phyloP scores from a whole-genome alignment of 2,329 filamentous ascomycete species.

The Emmonsiellopsis sp. region DNA sequence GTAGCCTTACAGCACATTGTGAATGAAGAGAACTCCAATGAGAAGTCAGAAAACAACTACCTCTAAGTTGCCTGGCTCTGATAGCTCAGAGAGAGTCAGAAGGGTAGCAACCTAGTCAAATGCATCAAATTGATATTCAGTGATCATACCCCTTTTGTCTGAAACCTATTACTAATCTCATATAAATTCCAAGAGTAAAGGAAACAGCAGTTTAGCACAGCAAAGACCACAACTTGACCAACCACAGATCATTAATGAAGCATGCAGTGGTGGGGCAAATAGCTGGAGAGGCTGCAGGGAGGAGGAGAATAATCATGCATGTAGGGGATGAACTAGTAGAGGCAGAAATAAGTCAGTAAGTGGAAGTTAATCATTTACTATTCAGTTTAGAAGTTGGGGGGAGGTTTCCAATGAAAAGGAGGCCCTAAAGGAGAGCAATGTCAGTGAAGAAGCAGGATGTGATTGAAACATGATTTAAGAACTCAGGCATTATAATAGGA shows the following conservation, averaged over 20 bases:
- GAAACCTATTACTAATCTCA: not conserved
- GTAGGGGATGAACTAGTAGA: too few species aligned
- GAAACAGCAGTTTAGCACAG: not conserved
- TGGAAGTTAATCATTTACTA: too few species aligned
- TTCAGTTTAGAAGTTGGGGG: too few species aligned
- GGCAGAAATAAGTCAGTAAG: rapidly evolving
- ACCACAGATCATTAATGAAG: not conserved
- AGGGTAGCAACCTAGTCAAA: not conserved
- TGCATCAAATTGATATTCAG: not conserved
- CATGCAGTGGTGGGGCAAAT: not conserved
- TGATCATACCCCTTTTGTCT: too few species aligned
- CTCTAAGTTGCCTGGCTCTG: not conserved
- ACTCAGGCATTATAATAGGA: not conserved
- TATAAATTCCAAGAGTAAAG: not conserved
- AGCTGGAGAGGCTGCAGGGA: too few species aligned
- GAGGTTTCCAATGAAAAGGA: too few species aligned
- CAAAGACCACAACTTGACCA: not conserved
- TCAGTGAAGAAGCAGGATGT: not conserved
- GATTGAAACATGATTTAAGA: not conserved
- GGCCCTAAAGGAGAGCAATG: too few species aligned
- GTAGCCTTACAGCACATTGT: not conserved
- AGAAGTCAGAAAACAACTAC: not conserved
- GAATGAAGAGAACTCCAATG: not conserved
- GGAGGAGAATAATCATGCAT: too few species aligned
- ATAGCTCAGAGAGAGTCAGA: not conserved